Percentiles rank a stretch among this genome's conserved stretches.
Evolutionary conservation across 2,329 filamentous ascomycete species (phyloP).

Genomic region (Parafenestella ontariensis): DNA sequence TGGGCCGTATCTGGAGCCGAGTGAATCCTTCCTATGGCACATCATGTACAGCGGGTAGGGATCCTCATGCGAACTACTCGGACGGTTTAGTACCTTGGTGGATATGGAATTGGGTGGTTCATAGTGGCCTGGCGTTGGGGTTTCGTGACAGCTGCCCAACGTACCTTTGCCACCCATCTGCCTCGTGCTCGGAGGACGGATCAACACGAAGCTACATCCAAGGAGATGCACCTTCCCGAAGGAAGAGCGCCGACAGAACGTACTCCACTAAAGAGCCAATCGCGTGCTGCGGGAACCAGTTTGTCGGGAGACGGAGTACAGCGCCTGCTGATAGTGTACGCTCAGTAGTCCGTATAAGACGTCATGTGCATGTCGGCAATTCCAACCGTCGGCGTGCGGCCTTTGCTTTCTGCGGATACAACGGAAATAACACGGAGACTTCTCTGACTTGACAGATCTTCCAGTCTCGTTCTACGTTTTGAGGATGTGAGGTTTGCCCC

Average conservation of each 20-base stretch:
- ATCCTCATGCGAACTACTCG: conserved; percentile 9
- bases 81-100: neutral
- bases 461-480: neutral
- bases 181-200: neutral
- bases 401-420: neutral
- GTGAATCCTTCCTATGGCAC: neutral
- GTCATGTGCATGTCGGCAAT: conserved; percentile 4
- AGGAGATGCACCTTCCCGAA: neutral
- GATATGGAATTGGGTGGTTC: neutral
- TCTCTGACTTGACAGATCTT: neutral
- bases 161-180: neutral
- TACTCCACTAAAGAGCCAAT: neutral
- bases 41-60: neutral
- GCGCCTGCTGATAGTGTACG: conserved; percentile 5
- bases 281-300: conserved; percentile 9
- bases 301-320: conserved; percentile 17
- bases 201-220: neutral
- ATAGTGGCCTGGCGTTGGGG: neutral
- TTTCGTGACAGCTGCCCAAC: neutral
- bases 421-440: neutral
- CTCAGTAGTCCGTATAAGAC: neutral
- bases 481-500: conserved; percentile 2
- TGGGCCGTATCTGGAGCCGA: neutral
- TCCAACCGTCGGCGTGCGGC: neutral
- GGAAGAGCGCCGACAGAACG: neutral